These are phyloP conservation scores for Alternaria novae-zelandiae DNA, from an alignment of 2,329 filamentous ascomycete species.

Conservation along the genomic window DNA sequence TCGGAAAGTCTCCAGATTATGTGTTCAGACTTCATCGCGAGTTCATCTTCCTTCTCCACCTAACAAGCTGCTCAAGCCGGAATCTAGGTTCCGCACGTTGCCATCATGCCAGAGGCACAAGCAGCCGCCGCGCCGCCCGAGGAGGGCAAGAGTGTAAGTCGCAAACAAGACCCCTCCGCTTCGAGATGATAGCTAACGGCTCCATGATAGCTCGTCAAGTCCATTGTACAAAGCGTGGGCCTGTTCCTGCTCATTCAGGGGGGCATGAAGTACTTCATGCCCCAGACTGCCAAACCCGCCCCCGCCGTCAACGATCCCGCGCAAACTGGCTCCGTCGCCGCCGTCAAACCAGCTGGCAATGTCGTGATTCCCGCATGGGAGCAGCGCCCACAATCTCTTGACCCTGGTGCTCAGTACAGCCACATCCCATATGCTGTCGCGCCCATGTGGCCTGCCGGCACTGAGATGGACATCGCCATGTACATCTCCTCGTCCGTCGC, in stretches of 20 bases:
- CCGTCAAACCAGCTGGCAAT: constrained; percentile 28
- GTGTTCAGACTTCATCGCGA: constrained; percentile 14
- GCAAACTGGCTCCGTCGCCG: constrained; percentile 23
- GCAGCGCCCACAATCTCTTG: constrained; percentile 50
- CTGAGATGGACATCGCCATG: constrained; percentile 79
- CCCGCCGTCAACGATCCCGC: constrained; percentile 25
- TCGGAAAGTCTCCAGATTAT: constrained; percentile 3
- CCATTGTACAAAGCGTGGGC: constrained; percentile 61
- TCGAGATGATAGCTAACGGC: constrained; percentile 21
- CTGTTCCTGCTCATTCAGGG: constrained; percentile 67
- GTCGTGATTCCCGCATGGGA: constrained; percentile 47
- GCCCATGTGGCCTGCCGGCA: constrained; percentile 86
- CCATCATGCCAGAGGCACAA: constrained; percentile 41
- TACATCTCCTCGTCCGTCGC: constrained; percentile 80
- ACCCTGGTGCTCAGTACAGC: constrained; percentile 65
- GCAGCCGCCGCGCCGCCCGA: constrained; percentile 19
- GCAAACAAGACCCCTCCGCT: not conserved
- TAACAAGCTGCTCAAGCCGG: constrained; percentile 14
- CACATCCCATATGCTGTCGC: constrained; percentile 73
- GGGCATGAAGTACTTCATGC: constrained; percentile 62
- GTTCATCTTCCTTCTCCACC: not conserved
- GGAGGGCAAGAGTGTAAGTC: constrained; percentile 35
- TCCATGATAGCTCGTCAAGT: constrained; percentile 37
- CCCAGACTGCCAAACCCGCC: constrained; percentile 26
- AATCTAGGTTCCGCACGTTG: constrained; percentile 14